phyloP scores from a whole-genome alignment of 1,139 yeast genomes.

The Kurtzmaniella quercitrusa region DNA sequence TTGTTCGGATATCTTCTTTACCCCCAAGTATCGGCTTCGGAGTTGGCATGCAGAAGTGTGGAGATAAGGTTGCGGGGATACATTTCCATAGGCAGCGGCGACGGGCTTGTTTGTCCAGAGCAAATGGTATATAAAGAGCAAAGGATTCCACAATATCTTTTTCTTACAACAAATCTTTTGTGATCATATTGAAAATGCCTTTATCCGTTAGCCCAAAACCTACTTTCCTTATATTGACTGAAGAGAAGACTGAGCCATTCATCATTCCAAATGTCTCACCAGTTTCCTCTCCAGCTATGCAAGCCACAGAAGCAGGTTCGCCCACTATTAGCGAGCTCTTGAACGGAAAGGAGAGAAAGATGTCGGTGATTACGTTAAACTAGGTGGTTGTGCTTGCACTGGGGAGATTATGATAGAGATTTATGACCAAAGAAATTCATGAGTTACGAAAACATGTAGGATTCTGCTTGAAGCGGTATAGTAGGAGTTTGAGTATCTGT shows the following conservation, averaged over 20 bases:
- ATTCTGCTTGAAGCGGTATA: too few species aligned
- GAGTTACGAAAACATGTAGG: neutral
- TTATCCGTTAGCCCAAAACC: conserved; percentile 3
- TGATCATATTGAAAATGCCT: neutral
- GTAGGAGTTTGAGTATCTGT: too few species aligned
- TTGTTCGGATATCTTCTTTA: neutral
- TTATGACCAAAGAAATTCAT: neutral
- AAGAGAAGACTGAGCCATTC: conserved; percentile 57
- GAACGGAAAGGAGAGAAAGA: conserved; percentile 17
- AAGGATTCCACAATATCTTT: neutral
- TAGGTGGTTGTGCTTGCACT: too few species aligned
- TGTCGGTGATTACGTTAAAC: conserved; percentile 26
- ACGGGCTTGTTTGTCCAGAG: neutral
- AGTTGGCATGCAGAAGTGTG: neutral
- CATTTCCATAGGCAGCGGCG: neutral
- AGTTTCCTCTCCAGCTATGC: conserved; percentile 36
- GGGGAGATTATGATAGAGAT: neutral
- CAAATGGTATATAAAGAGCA: neutral
- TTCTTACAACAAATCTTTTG: neutral
- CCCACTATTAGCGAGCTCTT: conserved; percentile 7
- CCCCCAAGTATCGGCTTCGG: neutral
- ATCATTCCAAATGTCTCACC: conserved; percentile 64
- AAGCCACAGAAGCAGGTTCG: conserved; percentile 10
- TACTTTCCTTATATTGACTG: conserved; percentile 49
- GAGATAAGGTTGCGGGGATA: neutral